phyloP scores from a whole-genome alignment of 495 filamentous ascomycete genomes.

The Podospora pseudoanserina region DNA sequence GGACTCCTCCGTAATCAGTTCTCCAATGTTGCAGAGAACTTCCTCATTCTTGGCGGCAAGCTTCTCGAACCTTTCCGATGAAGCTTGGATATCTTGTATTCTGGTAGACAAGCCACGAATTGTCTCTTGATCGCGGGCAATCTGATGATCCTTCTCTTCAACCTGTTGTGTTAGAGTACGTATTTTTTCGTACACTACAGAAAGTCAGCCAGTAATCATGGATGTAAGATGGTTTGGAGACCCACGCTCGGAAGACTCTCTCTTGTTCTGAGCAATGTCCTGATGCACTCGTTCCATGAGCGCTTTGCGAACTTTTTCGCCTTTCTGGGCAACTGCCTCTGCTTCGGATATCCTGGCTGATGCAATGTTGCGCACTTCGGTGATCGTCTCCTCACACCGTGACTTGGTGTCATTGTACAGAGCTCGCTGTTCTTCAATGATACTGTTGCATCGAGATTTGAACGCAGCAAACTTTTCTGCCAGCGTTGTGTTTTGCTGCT shows the following conservation, averaged over 20 bases:
- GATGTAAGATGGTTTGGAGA: neutral
- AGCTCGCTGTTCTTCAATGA: slow-evolving; percentile 39
- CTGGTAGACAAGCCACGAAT: slow-evolving; percentile 25
- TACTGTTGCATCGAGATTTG: slow-evolving; percentile 33
- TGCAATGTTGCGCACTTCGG: slow-evolving; percentile 25
- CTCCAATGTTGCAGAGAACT: slow-evolving; percentile 28
- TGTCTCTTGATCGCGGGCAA: slow-evolving; percentile 28
- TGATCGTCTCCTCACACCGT: slow-evolving; percentile 27
- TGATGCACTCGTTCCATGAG: slow-evolving; percentile 33
- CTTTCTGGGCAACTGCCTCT: slow-evolving; percentile 26
- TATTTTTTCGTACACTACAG: slow-evolving; percentile 31
- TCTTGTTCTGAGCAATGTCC: slow-evolving; percentile 26
- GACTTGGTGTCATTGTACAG: slow-evolving; percentile 33
- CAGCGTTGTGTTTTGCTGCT: slow-evolving; percentile 20
- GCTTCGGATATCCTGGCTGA: slow-evolving; percentile 16
- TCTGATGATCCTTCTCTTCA: slow-evolving; percentile 29
- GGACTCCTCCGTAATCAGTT: slow-evolving; percentile 11
- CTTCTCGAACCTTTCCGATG: slow-evolving; percentile 28
- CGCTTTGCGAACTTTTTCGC: slow-evolving; percentile 33
- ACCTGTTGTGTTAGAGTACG: slow-evolving; percentile 24
- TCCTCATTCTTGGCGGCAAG: slow-evolving; percentile 30
- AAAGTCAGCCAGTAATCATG: neutral
- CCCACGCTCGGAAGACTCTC: slow-evolving; percentile 32
- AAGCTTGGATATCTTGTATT: slow-evolving; percentile 28
- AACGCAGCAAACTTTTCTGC: slow-evolving; percentile 32